Evolutionary conservation across 495 filamentous ascomycete species (phyloP).

Genomic region (Annulohypoxylon bovei): DNA sequence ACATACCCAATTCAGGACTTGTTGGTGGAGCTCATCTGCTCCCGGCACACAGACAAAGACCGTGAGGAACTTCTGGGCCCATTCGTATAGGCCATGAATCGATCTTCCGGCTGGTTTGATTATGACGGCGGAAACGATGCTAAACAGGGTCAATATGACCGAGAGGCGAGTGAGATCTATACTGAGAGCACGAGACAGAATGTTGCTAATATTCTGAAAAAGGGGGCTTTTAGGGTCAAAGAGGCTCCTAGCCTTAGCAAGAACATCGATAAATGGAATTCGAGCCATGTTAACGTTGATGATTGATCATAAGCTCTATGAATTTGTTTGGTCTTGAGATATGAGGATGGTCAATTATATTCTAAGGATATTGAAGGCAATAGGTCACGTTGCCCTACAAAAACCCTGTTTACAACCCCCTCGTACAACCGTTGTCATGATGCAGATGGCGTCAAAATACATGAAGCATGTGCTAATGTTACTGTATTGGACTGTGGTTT

Average conservation of each 20-base stretch:
- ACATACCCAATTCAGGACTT: background rate
- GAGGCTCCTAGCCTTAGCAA: background rate
- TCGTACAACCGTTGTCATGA: too few species aligned
- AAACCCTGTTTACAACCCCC: too few species aligned
- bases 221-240: background rate
- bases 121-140: background rate
- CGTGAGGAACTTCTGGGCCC: background rate
- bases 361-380: too few species aligned
- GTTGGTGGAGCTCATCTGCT: background rate
- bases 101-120: background rate
- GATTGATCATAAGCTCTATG: background rate
- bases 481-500: too few species aligned
- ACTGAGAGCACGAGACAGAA: background rate
- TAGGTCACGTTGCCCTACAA: too few species aligned
- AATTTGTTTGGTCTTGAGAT: background rate
- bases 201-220: background rate
- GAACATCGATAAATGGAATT: background rate
- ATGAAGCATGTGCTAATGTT: too few species aligned
- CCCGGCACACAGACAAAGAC: background rate
- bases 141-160: background rate
- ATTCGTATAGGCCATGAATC: background rate
- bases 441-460: too few species aligned
- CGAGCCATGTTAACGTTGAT: background rate
- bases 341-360: background rate
- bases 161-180: background rate